Evolutionary conservation across 768 basidiomycete species (phyloP), one percentile per base, ranked within the genome.

Genomic region (Kwoniella newhampshirensis): DNA sequence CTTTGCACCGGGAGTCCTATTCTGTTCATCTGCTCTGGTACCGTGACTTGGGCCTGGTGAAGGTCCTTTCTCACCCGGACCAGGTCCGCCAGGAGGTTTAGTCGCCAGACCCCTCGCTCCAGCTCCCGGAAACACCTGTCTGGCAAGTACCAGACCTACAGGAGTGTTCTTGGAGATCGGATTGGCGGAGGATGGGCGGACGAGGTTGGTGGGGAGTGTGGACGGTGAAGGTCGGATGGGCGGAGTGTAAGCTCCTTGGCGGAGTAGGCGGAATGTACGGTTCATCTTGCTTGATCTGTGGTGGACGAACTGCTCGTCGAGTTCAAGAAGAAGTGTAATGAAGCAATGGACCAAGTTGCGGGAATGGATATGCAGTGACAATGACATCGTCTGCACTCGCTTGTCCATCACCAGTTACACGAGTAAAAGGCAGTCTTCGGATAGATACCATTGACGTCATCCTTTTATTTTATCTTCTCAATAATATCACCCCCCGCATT

Each of bases 1-100:
- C 17, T 17, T 40, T 3, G 66, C 68, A 18, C 47, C 49, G 17
- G 57, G 28, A 2, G 67, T 69, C 15, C 51, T 26, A 52, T 69
- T 57, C 39, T 66, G 65, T 30, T 55, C 48, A 32, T 63, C 60
- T 12, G 12, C 57, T 2, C 48, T 51, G 1, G 41, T 11, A 6
- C 37, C 25, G 9, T 49, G 39, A 12, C 41, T 52, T 4, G 53
- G 49, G 4, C 56, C 56, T 20, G 56, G 56, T 39, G 35, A 36
- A 17, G 56, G 56, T 37, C 56, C 56, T 30, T 58, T 58, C 42
- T 39, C 32, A 26, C 44, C 44, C 18, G 54, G 54, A 47, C 46
- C 32, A 32, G 32, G 32, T 32, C 32, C 32, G 13, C 32, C 32
- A 32, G 32, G 32, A 6, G 32, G 32, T 13, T 32, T 32, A 6